Conservation (phyloP, 2,329 filamentous ascomycete species). For the Sporothrix schenckii region DNA sequence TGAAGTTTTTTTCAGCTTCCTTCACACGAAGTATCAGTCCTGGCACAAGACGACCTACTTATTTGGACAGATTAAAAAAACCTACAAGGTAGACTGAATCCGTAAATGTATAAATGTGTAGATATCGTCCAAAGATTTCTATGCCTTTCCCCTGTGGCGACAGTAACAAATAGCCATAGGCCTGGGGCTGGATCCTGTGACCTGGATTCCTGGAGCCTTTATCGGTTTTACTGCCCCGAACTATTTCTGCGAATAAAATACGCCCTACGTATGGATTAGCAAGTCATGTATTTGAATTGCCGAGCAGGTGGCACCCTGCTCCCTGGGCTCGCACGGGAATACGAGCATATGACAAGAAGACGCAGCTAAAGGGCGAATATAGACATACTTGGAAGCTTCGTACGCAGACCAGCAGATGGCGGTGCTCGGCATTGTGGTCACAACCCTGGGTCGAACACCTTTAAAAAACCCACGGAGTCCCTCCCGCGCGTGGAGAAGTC, state of each 20-base stretch:
- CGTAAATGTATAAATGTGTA: background rate
- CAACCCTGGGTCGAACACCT: constrained; percentile 83
- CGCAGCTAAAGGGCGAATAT: background rate
- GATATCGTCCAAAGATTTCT: background rate
- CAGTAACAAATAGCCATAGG: background rate
- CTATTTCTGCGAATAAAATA: constrained; percentile 56
- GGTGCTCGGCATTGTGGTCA: constrained; percentile 97
- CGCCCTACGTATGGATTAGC: constrained; percentile 48
- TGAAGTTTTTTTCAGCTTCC: too few relatives aligned
- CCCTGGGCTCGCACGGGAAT: background rate
- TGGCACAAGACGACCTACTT: too few relatives aligned
- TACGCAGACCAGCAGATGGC: constrained; percentile 96
- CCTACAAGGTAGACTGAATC: background rate
- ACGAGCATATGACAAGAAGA: background rate
- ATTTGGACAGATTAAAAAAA: background rate
- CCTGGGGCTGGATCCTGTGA: background rate
- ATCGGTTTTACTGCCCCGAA: background rate
- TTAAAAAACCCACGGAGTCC: constrained; percentile 89
- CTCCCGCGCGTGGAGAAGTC: constrained; percentile 79
- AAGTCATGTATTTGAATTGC: too few relatives aligned
- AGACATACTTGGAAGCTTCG: constrained; percentile 64
- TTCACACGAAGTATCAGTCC: too few relatives aligned
- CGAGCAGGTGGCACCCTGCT: background rate
- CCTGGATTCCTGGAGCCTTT: background rate
- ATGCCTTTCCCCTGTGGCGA: background rate